Evolutionary conservation across 2,329 filamentous ascomycete species (phyloP), one percentile per base, ranked within the genome.

Genomic region (Neonectria magnoliae): DNA sequence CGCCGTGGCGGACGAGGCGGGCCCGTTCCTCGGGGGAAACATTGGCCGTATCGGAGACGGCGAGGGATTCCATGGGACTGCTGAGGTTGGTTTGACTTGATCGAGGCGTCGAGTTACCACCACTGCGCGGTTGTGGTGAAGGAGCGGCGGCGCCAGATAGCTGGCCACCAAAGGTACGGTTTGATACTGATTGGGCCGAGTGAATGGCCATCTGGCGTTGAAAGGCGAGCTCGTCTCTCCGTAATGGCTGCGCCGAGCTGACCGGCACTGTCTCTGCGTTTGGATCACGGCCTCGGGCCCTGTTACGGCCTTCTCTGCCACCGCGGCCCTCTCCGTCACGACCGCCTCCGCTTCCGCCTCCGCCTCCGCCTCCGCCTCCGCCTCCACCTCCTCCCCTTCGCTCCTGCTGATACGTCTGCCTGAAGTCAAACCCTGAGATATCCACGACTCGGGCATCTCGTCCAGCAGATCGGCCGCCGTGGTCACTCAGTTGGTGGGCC

Each of bases 181-280:
- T 90, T 0, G 92, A 89, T 0, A 93, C 87, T 0, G 93, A 93
- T 75, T 97, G 93, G 1, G 93, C 91, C 54, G 90, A 94, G 72
- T 97, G 94, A 54, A 98, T 93, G 44, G 94, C 94, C 84, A 97
- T 90, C 74, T 97, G 93, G 55, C 96, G 87, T 75, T 98, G 95
- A 77, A 93, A 97, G 2, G 96, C 95, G 57, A 97, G 82, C 78
- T 98, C 93, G 68, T 97, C 96, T 75, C 96, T 85, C 53, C 92
- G 88, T 75, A 98, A 78, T 1, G 93, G 90, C 69, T 96, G 93
- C 1, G 92, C 91, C 59, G 92, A 93, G 33, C 91, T 92, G 6
- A 87, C 82, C 4, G 93, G 92, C 25, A 95, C 80, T 20, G 92
- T 85, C 69, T 98, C 94, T 1, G 92, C 87, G 77, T 97, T 97